Percentiles rank a stretch among this genome's conserved stretches.
These are phyloP conservation scores for Boechera retrofracta DNA, from an alignment of 345 rosid species.

Conservation along the genomic window DNA sequence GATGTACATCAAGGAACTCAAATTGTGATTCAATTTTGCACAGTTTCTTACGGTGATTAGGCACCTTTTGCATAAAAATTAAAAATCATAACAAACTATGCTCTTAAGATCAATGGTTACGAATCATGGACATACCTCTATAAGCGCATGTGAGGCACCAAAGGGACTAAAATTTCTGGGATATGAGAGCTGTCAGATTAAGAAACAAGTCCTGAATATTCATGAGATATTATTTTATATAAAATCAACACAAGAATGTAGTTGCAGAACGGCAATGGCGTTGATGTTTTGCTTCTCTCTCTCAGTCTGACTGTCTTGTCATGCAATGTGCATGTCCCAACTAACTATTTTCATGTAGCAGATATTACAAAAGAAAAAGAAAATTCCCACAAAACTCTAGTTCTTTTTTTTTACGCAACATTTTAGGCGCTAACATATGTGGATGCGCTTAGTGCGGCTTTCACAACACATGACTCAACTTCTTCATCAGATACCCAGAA, in stretches of 20 bases:
- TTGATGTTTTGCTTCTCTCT: constrained; percentile 46
- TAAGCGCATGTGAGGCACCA: constrained; percentile 29
- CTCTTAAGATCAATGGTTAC: neutral
- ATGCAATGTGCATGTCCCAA: constrained; percentile 40
- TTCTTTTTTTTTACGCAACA: constrained; percentile 1
- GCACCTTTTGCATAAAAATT: neutral
- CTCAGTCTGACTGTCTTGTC: constrained; percentile 42
- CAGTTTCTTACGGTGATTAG: neutral
- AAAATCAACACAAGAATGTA: constrained; percentile 30
- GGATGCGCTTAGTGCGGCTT: constrained; percentile 22
- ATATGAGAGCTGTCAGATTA: constrained; percentile 17
- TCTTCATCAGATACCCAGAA: constrained; percentile 13
- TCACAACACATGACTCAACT: constrained; percentile 38
- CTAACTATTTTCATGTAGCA: constrained; percentile 33
- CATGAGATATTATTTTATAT: constrained; percentile 31
- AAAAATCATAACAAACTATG: neutral
- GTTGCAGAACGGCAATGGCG: constrained; percentile 41
- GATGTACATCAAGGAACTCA: constrained; percentile 22
- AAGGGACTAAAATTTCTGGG: constrained; percentile 5
- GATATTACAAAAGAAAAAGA: neutral
- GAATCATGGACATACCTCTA: constrained; percentile 39
- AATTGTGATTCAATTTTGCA: neutral
- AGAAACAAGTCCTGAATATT: constrained; percentile 40
- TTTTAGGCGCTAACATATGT: neutral
- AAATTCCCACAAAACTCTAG: neutral